A percentile compares a stretch with the other conserved stretches of the same genome.
These are phyloP conservation scores for Penicillium sp. DNA, from an alignment of 2,329 filamentous ascomycete species.

Conservation along the genomic window DNA sequence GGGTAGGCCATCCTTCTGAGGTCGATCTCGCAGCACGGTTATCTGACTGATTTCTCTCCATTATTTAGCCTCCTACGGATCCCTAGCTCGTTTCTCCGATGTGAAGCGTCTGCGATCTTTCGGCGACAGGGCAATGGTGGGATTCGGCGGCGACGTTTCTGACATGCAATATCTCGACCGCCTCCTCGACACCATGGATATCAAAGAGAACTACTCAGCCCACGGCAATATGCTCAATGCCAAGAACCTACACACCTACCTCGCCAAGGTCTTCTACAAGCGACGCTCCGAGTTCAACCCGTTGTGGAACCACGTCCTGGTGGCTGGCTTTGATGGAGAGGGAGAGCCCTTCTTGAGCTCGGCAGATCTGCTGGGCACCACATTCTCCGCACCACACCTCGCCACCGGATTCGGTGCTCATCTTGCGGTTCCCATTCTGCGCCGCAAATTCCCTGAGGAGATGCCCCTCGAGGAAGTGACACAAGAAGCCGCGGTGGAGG, in stretches of 20 bases:
- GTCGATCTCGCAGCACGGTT: not conserved
- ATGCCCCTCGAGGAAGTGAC: conserved; percentile 70
- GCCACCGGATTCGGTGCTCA: conserved; percentile 93
- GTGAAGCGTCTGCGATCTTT: conserved; percentile 94
- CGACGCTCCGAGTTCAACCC: conserved; percentile 95
- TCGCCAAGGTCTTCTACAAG: conserved; percentile 93
- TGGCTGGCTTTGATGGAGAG: conserved; percentile 81
- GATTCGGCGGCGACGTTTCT: conserved; percentile 94
- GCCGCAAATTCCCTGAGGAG: conserved; percentile 81
- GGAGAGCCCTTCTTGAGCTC: conserved; percentile 85
- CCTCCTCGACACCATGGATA: conserved; percentile 81
- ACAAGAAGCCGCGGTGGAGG: conserved; percentile 75
- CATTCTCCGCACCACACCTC: conserved; percentile 82
- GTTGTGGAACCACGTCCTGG: conserved; percentile 92
- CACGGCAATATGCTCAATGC: conserved; percentile 69
- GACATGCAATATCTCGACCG: conserved; percentile 99
- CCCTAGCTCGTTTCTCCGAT: conserved; percentile 92
- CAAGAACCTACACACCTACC: conserved; percentile 93
- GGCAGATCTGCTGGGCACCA: conserved; percentile 89
- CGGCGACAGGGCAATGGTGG: conserved; percentile 79
- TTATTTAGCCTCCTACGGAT: conserved; percentile 84
- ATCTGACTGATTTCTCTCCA: conserved; percentile 9
- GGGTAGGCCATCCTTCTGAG: conserved; percentile 56
- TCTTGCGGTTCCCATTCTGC: conserved; percentile 88
- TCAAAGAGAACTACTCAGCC: conserved; percentile 80